These are phyloP conservation scores for Trametes coccinea DNA, from an alignment of 768 basidiomycete species.

Conservation along the genomic window DNA sequence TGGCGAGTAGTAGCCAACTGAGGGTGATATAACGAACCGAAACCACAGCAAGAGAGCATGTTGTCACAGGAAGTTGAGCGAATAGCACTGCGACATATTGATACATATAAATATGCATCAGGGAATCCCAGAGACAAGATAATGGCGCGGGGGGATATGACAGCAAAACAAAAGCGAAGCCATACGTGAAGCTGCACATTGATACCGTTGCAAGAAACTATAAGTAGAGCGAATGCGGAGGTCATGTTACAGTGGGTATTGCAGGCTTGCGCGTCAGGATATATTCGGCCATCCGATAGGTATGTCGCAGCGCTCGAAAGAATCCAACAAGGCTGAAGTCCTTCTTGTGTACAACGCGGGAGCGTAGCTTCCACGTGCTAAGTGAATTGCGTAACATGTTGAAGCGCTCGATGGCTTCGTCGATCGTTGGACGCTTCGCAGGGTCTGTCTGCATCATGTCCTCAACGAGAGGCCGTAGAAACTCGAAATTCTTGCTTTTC, in stretches of 20 bases:
- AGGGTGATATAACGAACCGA: no score
- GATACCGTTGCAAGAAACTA: no score
- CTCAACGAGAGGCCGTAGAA: constrained; percentile 28
- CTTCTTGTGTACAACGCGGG: background rate
- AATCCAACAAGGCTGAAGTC: background rate
- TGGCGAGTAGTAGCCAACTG: no score
- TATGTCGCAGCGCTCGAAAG: background rate
- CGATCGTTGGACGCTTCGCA: constrained; percentile 26
- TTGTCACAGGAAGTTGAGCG: no score
- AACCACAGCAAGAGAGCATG: no score
- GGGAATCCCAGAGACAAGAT: no score
- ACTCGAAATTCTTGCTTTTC: constrained; percentile 23
- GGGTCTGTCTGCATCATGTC: constrained; percentile 33
- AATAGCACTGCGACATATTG: no score
- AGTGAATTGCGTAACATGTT: background rate
- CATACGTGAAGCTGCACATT: no score
- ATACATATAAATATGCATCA: no score
- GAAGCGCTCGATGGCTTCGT: constrained; percentile 25
- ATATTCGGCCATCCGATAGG: background rate
- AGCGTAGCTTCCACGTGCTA: background rate
- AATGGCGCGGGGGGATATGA: no score
- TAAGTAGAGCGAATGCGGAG: no score
- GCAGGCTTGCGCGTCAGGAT: background rate
- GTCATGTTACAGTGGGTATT: background rate
- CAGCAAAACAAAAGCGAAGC: no score